Conservation (phyloP, 1,139 yeast genomes). For the Arxiozyma bovina region DNA sequence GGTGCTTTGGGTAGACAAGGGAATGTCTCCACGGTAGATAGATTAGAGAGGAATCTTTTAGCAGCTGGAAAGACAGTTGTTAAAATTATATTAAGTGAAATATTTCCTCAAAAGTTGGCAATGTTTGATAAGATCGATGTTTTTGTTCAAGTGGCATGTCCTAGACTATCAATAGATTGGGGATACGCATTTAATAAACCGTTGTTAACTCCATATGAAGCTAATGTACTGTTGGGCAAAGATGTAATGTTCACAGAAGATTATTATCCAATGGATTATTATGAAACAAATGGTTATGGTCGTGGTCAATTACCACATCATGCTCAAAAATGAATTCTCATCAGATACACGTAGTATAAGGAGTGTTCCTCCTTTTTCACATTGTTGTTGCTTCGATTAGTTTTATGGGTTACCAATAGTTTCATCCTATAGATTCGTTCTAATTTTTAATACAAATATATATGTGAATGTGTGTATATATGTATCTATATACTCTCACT, state of each 20-base stretch:
- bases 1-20: constrained; percentile 99
- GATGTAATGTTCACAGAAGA: constrained; percentile 60
- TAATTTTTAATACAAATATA: neutral
- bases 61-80: constrained; percentile 59
- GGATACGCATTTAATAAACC: constrained; percentile 96
- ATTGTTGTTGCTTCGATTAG: neutral
- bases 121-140: constrained; percentile 92
- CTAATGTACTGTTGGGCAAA: constrained; percentile 76
- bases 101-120: constrained; percentile 88
- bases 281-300: constrained; percentile 85
- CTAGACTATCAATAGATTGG: constrained; percentile 94
- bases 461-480: neutral
- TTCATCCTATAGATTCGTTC: neutral
- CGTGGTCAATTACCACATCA: constrained; percentile 63
- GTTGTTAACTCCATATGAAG: constrained; percentile 87
- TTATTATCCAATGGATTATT: constrained; percentile 93
- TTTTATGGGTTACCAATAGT: neutral
- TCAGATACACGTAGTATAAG: neutral
- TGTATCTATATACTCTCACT: neutral
- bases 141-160: constrained; percentile 96
- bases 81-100: constrained; percentile 80
- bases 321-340: constrained; percentile 11
- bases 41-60: constrained; percentile 47
- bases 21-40: constrained; percentile 62
- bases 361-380: too few relatives aligned